Evolutionary conservation across 257 asterid species (phyloP), one percentile per base, ranked within the genome.

Genomic region (Rubia yunnanensis): DNA sequence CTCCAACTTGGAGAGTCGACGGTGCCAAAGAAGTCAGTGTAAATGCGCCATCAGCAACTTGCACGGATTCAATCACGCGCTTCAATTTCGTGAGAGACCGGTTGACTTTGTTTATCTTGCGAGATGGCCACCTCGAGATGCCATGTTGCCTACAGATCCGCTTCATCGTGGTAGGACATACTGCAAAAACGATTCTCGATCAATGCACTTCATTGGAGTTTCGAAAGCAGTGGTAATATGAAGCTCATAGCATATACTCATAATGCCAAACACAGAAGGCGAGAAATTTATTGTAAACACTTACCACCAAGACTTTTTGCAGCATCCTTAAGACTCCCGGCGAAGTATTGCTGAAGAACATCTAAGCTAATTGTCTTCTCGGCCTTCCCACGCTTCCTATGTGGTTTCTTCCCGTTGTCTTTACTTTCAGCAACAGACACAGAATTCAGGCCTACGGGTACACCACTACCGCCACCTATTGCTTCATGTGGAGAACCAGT

Each of bases 81-180:
- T 87, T 84, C 56, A 87, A 89, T 81, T 89, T 89, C 31, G 95
- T 63, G 67, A 89, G 91, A 48, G 96, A 85, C 49, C 91, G 92
- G 72, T 85, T 87, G 56, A 92, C 98, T 84, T 92, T 92, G 77
- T 89, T 92, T 80, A 89, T 92, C 87, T 89, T 89, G 77, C 96
- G 96, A 46, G 96, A 92, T 63, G 98, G 96, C 98, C 96, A 92
- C 39, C 96, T 83, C 24, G 95, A 87, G 72, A 92, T 92, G 57
- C 96, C 98, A 41, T 89, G 96, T 74, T 89, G 95, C 77, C 98
- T 81, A 70, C 98, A 92, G 59, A 92, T 89, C 36, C 96, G 91
- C 76, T 88, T 92, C 96, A 88, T 85, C 38, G 96, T 92, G 56
- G 98, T 89, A 34, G 96, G 97, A 76, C 96, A 88, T 77, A 91